Evolutionary conservation across 1,139 yeast species (phyloP), one percentile per base, ranked within the genome.

Genomic region (Geotrichum reessii): DNA sequence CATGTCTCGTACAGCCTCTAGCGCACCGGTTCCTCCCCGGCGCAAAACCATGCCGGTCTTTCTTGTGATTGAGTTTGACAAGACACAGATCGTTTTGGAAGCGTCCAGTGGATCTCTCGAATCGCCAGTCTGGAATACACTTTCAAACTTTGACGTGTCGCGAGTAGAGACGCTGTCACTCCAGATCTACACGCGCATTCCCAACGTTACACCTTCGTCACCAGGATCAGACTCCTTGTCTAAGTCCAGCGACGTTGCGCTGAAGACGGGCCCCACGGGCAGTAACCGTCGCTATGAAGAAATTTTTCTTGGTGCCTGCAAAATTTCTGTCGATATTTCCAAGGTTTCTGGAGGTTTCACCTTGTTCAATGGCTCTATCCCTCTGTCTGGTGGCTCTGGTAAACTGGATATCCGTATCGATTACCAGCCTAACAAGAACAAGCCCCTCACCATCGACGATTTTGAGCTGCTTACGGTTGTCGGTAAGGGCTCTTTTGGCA

Each of bases 401-500:
- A 64, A 66, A 54, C 67, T 74, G 60, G 84, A 85, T 72, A 74
- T 91, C 50, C 82, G 90, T 25, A 80, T 91, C 50, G 95, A 88
- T 69, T 90, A 86, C 74, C 87, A 86, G 70, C 91, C 96, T 11
- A 78, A 83, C 58, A 80, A 82, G 61, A 82, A 83, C 67, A 83
- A 84, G 67, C 87, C 87, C 56, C 78, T 93, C 56, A 79, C 90
- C 1, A 90, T 93, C 65, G 96, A 91, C 59, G 97, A 93, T 69
- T 93, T 93, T 73, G 97, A 92, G 67, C 77, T 93, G 59, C 79
- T 93, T 65, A 93, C 92, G 73, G 99, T 93, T 25, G 90, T 93
- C 60, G 99, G 99, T 51, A 93, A 93, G 72, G 99, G 99, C 2
- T 90, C 97, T 2, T 93, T 93, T 73, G 99, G 99, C 58, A 93